phyloP scores from a whole-genome alignment of 768 basidiomycete species.

The Trametes gibbosa region DNA sequence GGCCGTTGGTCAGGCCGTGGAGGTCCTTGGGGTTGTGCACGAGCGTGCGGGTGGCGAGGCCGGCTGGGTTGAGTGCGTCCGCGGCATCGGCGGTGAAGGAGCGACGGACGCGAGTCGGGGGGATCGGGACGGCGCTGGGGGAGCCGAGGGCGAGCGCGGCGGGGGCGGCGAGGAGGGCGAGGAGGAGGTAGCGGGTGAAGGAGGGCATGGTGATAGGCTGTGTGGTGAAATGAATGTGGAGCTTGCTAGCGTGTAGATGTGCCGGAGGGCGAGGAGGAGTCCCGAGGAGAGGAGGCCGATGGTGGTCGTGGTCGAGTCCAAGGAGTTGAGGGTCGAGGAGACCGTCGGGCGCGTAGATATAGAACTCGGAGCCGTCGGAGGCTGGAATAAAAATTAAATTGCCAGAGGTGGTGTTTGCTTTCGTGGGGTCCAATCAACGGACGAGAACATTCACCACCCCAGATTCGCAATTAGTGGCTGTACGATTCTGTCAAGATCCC shows the following conservation, averaged over 20 bases:
- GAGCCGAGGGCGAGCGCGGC: not conserved
- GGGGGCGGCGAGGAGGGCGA: not conserved
- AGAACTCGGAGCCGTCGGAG: not conserved
- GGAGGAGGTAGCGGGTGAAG: not conserved
- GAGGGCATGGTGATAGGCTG: conserved; percentile 1
- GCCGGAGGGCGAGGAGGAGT: not conserved
- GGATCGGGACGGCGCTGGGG: not conserved
- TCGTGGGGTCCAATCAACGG: not conserved
- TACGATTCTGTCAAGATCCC: not conserved
- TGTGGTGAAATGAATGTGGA: not conserved
- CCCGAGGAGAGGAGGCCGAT: not conserved
- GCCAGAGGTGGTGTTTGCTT: not conserved
- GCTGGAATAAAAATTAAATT: not conserved
- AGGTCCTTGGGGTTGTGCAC: not conserved
- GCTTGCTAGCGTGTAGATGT: not conserved
- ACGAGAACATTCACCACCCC: no score
- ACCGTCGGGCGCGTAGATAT: not conserved
- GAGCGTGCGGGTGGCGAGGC: conserved; percentile 6
- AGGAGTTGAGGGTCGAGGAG: not conserved
- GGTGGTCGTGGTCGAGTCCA: not conserved
- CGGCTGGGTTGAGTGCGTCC: conserved; percentile 16
- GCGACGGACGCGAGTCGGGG: conserved; percentile 2
- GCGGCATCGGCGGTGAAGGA: not conserved
- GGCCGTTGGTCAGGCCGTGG: conserved; percentile 18
- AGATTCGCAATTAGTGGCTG: not conserved